Base-by-base conservation (phyloP, 2,329 filamentous ascomycete species). In the Tolypocladium amazonense region DNA sequence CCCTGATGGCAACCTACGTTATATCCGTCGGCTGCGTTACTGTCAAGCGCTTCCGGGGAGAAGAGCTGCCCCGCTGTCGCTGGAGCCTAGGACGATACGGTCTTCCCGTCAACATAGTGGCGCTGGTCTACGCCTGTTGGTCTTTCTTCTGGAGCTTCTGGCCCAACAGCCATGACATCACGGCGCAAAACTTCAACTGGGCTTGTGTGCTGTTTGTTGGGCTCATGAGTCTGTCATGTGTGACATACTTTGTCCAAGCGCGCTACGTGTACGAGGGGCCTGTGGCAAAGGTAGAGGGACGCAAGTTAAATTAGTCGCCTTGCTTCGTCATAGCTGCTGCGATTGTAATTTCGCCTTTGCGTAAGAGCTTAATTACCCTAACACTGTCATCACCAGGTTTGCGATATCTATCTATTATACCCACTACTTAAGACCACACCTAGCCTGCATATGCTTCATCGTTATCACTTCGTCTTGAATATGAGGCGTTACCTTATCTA, bases 1-100 rank as follows among this genome's bases (percentile, higher is more conserved):
- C 67, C 3, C 67, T 74, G 27, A 66, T 72, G 61, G 66, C 64
- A 23, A 72, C 70, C 6, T 74, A 74, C 61, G 65, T 70, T 35
- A 66, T 73, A 38, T 69, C 67, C 27, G 70, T 72, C 56, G 69
- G 70, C 52, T 70, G 70, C 54, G 63, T 69, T 12, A 63, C 74
- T 41, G 66, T 71, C 61, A 70, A 70, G 57, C 72, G 76, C 5
- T 56, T 77, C 39, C 66, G 64, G 1, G 62, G 67, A 20, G 64
- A 71, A 35, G 65, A 69, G 0, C 65, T 78, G 0, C 74, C 73
- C 0, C 68, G 66, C 0, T 67, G 69, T 11, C 67, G 70, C 30
- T 78, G 70, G 72, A 70, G 64, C 45, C 70, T 79, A 14, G 74
- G 76, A 0, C 64, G 64, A 9, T 71, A 67, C 50, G 75, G 76